Evolutionary conservation across 352 stramenopile genomes (phyloP).

Genomic region (Blastocystis sp.): DNA sequence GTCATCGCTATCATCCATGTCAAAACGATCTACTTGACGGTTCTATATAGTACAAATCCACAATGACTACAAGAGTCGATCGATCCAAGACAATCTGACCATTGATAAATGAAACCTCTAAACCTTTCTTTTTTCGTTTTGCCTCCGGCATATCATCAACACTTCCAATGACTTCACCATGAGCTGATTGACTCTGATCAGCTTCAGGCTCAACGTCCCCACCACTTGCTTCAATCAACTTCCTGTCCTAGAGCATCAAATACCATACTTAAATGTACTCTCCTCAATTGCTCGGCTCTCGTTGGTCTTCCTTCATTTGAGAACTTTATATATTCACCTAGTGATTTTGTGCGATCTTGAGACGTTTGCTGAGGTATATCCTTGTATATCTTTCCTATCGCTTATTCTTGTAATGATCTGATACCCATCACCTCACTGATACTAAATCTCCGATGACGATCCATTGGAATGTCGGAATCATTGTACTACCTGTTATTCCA

Average conservation of each 20-base stretch:
- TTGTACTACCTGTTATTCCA: background rate
- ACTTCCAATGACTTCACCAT: conserved; percentile 41
- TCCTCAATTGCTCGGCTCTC: conserved; percentile 20
- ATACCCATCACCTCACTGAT: conserved; percentile 57
- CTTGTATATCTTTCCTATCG: conserved; percentile 61
- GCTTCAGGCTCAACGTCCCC: background rate
- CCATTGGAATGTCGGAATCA: background rate
- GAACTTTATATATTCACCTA: conserved; percentile 53
- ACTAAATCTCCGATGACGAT: conserved; percentile 6
- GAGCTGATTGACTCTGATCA: background rate
- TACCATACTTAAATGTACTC: background rate
- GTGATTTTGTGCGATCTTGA: conserved; percentile 4
- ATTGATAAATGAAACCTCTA: conserved; percentile 53
- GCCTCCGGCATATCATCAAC: background rate
- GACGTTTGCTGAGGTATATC: background rate
- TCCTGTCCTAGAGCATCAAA: background rate
- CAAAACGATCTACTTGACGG: conserved; percentile 54
- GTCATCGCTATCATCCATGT: conserved; percentile 51
- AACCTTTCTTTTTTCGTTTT: background rate
- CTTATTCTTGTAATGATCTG: background rate
- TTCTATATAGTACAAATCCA: conserved; percentile 13
- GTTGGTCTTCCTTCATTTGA: conserved; percentile 55
- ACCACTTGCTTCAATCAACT: conserved; percentile 7
- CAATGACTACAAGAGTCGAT: conserved; percentile 11
- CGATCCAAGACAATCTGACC: conserved; percentile 59